Evolutionary conservation across 2,329 filamentous ascomycete genomes (phyloP).

Genomic region (Diaporthe eres): DNA sequence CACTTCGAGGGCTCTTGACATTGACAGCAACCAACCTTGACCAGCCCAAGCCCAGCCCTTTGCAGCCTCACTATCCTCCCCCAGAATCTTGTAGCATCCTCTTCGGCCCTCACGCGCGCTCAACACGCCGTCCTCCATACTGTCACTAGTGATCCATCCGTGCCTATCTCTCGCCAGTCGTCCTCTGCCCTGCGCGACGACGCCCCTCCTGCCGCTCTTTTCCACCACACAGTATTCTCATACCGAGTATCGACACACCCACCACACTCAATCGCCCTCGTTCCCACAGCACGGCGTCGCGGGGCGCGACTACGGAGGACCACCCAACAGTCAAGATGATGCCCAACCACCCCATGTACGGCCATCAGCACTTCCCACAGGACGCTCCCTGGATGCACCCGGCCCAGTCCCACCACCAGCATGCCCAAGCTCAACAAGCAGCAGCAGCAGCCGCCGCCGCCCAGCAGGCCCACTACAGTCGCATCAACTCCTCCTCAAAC

Average conservation of each 20-base stretch:
- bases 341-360: conserved; percentile 75
- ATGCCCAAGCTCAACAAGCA: conserved; percentile 59
- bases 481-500: conserved; percentile 77
- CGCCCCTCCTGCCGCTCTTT: conserved; percentile 23
- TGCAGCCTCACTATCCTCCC: not conserved
- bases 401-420: conserved; percentile 70
- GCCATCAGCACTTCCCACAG: conserved; percentile 77
- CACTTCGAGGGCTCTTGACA: conserved; percentile 1
- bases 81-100: not conserved
- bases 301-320: conserved; percentile 34
- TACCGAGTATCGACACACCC: conserved; percentile 13
- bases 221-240: conserved; percentile 11
- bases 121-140: not conserved
- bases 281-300: conserved; percentile 35
- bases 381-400: conserved; percentile 78
- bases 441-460: conserved; percentile 67
- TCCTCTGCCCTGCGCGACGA: not conserved
- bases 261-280: not conserved
- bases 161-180: not conserved
- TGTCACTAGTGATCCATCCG: not conserved
- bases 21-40: conserved; percentile 17
- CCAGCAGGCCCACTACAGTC: conserved; percentile 78
- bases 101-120: not conserved
- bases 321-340: conserved; percentile 64
- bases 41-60: not conserved